phyloP scores from a whole-genome alignment of 2,329 filamentous ascomycete species.

The Monosporascus sp. region DNA sequence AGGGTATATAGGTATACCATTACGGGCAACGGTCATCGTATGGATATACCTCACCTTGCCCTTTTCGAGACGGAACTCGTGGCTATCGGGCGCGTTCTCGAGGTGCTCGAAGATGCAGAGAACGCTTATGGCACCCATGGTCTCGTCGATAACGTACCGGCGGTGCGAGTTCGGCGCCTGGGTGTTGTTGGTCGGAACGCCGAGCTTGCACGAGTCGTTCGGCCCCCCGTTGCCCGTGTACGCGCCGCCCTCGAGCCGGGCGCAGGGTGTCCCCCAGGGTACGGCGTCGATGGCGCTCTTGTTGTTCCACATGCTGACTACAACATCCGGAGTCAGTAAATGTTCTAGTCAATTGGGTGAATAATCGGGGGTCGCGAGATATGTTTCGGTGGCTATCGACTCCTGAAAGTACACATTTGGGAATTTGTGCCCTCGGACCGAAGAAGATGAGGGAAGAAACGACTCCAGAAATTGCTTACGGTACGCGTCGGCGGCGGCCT shows the following conservation, averaged over 20 bases:
- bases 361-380: too few species aligned
- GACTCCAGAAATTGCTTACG: neutral
- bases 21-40: slow-evolving; percentile 23
- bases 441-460: too few species aligned
- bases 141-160: slow-evolving; percentile 26
- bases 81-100: slow-evolving; percentile 23
- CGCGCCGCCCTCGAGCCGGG: slow-evolving; percentile 23
- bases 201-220: slow-evolving; percentile 22
- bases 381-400: too few species aligned
- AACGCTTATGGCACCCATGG: slow-evolving; percentile 24
- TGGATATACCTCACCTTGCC: slow-evolving; percentile 25
- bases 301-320: slow-evolving; percentile 29
- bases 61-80: slow-evolving; percentile 25
- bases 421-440: too few species aligned
- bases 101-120: slow-evolving; percentile 26
- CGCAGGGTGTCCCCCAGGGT: slow-evolving; percentile 31
- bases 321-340: too few species aligned
- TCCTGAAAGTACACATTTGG: too few species aligned
- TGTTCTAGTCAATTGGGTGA: too few species aligned
- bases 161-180: slow-evolving; percentile 24
- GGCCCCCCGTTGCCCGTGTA: slow-evolving; percentile 20
- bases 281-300: slow-evolving; percentile 22
- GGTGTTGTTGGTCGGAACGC: slow-evolving; percentile 21
- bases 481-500: slow-evolving; percentile 30
- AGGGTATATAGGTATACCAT: neutral